Percentiles rank a stretch among this genome's conserved stretches.
Evolutionary conservation across 2,329 filamentous ascomycete species (phyloP).

Genomic region (Colletotrichum viniferum): DNA sequence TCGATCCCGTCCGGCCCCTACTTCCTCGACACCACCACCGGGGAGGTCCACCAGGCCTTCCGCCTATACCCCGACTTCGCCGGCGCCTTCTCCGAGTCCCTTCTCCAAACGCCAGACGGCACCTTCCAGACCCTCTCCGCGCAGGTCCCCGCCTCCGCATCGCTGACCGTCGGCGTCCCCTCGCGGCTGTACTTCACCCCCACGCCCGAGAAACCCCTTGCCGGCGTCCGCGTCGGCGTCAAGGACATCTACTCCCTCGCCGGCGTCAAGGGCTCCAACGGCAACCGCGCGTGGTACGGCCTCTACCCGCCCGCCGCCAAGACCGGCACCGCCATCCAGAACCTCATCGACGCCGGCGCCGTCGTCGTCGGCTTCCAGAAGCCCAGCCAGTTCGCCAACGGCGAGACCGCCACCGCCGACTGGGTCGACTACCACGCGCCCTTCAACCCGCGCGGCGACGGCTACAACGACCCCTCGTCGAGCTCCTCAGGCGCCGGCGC

Average conservation of each 20-base stretch:
- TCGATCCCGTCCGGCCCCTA: conserved; percentile 38
- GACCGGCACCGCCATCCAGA: conserved; percentile 57
- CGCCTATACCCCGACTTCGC: conserved; percentile 40
- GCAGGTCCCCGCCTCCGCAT: conserved; percentile 29
- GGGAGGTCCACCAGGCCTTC: conserved; percentile 36
- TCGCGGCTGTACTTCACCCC: conserved; percentile 64
- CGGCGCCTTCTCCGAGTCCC: conserved; percentile 33
- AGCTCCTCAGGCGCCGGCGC: conserved; percentile 37
- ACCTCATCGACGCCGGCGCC: conserved; percentile 62
- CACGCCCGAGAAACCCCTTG: conserved; percentile 58
- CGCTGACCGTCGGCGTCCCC: conserved; percentile 52
- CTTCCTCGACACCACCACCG: conserved; percentile 36
- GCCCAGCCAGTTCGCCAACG: conserved; percentile 48
- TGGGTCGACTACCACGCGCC: conserved; percentile 41
- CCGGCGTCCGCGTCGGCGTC: conserved; percentile 63
- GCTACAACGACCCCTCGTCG: conserved; percentile 49
- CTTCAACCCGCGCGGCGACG: conserved; percentile 51
- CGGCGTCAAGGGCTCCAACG: conserved; percentile 57
- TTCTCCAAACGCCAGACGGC: conserved; percentile 34
- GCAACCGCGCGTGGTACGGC: conserved; percentile 61
- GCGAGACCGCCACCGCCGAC: conserved; percentile 49
- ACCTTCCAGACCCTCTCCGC: conserved; percentile 37
- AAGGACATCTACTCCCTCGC: conserved; percentile 67
- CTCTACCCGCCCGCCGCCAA: conserved; percentile 51
- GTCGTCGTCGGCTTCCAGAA: conserved; percentile 52